These are phyloP conservation scores for Trypanosoma platydactyli DNA, from an alignment of 208 protist genomes.

Conservation along the genomic window DNA sequence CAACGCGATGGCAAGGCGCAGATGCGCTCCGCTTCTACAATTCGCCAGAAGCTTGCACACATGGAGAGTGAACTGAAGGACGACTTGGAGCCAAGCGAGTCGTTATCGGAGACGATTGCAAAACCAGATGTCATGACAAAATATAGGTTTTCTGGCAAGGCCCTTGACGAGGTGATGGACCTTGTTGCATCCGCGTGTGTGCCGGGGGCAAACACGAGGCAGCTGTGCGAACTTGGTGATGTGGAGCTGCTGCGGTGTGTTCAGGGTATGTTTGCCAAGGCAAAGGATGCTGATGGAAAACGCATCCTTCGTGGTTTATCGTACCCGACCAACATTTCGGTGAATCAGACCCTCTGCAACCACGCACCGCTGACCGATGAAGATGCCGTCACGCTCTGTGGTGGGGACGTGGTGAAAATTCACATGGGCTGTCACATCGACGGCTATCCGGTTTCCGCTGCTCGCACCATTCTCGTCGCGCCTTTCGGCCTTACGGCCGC, in stretches of 20 bases:
- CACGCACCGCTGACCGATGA: conserved; percentile 89
- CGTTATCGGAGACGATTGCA: conserved; percentile 70
- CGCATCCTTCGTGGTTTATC: conserved; percentile 89
- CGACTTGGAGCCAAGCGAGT: conserved; percentile 70
- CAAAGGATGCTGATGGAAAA: conserved; percentile 56
- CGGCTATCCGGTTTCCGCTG: conserved; percentile 95
- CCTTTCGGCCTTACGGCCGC: background rate
- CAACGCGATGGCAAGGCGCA: conserved; percentile 4
- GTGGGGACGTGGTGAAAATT: conserved; percentile 97
- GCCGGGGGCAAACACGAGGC: conserved; percentile 72
- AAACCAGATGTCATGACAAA: conserved; percentile 94
- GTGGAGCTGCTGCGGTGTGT: conserved; percentile 44
- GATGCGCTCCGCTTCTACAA: conserved; percentile 32
- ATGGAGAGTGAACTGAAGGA: conserved; percentile 59
- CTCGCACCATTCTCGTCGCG: conserved; percentile 93
- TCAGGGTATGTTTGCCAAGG: conserved; percentile 66
- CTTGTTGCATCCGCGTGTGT: conserved; percentile 61
- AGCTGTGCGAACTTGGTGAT: conserved; percentile 76
- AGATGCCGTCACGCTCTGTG: conserved; percentile 69
- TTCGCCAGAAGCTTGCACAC: conserved; percentile 52
- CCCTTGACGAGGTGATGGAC: conserved; percentile 92
- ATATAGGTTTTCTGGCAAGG: conserved; percentile 92
- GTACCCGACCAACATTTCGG: conserved; percentile 97
- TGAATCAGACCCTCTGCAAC: conserved; percentile 97
- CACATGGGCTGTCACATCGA: conserved; percentile 98